These are phyloP conservation scores for Kwoniella sp. DNA, from an alignment of 768 basidiomycete genomes.

Conservation along the genomic window DNA sequence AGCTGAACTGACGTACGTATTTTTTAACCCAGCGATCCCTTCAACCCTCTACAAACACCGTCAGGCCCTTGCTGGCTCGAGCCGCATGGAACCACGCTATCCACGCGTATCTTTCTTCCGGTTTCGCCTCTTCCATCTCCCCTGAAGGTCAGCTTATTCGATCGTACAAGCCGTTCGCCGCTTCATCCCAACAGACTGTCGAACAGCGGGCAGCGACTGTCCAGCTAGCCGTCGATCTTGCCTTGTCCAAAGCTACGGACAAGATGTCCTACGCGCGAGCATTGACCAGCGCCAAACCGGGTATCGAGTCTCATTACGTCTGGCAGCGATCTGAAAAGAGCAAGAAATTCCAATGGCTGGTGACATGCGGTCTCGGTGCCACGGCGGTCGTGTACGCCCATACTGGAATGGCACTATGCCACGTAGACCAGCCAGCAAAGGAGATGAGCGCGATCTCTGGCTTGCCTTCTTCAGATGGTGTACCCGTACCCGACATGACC, in stretches of 20 bases:
- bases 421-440: conserved; percentile 39
- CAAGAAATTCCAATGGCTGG: conserved; percentile 37
- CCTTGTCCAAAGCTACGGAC: conserved; percentile 30
- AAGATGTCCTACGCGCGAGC: conserved; percentile 18
- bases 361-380: conserved; percentile 34
- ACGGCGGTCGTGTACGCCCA: conserved; percentile 45
- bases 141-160: conserved; percentile 25
- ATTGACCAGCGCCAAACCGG: neutral
- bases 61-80: conserved; percentile 36
- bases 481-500: conserved; percentile 16
- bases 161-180: conserved; percentile 36
- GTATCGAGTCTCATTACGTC: conserved; percentile 6
- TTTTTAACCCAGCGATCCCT: conserved; percentile 43
- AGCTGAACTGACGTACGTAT: too few species aligned
- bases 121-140: conserved; percentile 26
- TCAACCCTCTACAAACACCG: conserved; percentile 32
- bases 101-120: conserved; percentile 45
- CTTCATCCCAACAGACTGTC: conserved; percentile 21
- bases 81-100: conserved; percentile 52
- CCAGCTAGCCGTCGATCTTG: conserved; percentile 42
- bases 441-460: conserved; percentile 31
- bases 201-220: conserved; percentile 36
- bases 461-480: conserved; percentile 35
- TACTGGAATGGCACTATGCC: conserved; percentile 37
- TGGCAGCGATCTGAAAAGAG: conserved; percentile 42